Evolutionary conservation across 2,329 filamentous ascomycete species (phyloP).

Genomic region (Aspergillus intermedius): DNA sequence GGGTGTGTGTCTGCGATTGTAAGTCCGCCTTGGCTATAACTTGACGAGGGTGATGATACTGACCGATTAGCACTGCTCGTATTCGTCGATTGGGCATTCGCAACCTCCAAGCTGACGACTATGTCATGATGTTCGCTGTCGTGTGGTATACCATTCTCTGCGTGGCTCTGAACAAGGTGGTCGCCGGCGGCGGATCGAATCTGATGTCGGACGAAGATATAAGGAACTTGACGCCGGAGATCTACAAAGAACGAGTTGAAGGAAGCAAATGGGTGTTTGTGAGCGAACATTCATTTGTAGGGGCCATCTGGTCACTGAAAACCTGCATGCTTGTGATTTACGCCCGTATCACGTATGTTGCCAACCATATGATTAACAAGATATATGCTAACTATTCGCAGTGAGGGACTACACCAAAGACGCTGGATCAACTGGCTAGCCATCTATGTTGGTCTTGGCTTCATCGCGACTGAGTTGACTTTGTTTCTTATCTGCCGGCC

Average conservation of each 20-base stretch:
- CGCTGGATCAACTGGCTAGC: conserved; percentile 32
- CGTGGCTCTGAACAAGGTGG: conserved; percentile 48
- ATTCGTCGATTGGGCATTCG: conserved; percentile 40
- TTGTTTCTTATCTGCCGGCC: conserved; percentile 49
- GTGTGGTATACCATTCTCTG: conserved; percentile 53
- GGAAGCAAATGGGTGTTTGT: conserved; percentile 60
- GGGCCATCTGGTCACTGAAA: conserved; percentile 49
- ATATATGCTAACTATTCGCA: conserved; percentile 5
- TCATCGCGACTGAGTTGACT: conserved; percentile 44
- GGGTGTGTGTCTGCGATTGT: conserved; percentile 33
- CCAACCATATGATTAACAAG: neutral
- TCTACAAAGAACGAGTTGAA: conserved; percentile 37
- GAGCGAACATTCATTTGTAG: conserved; percentile 56
- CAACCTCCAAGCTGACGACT: conserved; percentile 51
- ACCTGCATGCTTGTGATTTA: conserved; percentile 50
- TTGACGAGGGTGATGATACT: neutral
- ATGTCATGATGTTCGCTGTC: conserved; percentile 49
- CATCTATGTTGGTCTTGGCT: conserved; percentile 41
- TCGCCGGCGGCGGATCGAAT: conserved; percentile 53
- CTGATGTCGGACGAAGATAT: conserved; percentile 48
- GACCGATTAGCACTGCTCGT: conserved; percentile 27
- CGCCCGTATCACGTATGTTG: conserved; percentile 41
- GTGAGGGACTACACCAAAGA: conserved; percentile 28
- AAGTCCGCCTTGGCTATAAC: conserved; percentile 13
- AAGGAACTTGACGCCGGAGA: conserved; percentile 40